These are phyloP conservation scores for Beverwykella pulmonaria DNA, from an alignment of 495 filamentous ascomycete species.

Conservation along the genomic window DNA sequence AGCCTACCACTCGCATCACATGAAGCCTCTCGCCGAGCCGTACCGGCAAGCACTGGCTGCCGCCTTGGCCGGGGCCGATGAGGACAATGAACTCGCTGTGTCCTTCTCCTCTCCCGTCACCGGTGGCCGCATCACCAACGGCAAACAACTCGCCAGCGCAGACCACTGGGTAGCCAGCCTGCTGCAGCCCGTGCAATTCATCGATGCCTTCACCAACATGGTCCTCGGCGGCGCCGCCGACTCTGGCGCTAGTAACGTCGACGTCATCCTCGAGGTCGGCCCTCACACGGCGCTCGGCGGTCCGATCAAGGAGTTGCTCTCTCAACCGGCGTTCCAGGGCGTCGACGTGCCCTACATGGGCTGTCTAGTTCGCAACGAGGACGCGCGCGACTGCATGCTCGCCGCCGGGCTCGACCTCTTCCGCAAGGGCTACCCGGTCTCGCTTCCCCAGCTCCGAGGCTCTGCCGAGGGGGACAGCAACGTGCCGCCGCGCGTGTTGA, in stretches of 20 bases:
- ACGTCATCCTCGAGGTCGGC: neutral
- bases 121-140: neutral
- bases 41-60: neutral
- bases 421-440: too few species aligned
- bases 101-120: neutral
- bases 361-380: too few species aligned
- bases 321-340: too few species aligned
- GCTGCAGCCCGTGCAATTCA: neutral
- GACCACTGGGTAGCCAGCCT: neutral
- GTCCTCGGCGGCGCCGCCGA: neutral
- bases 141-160: neutral
- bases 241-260: neutral
- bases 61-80: neutral
- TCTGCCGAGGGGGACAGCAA: too few species aligned
- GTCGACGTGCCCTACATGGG: too few species aligned
- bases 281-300: slow-evolving; percentile 5
- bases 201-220: neutral
- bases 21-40: neutral
- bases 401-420: too few species aligned
- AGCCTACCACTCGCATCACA: slow-evolving; percentile 33
- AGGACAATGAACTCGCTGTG: neutral
- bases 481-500: too few species aligned
- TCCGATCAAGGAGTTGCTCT: slow-evolving; percentile 2
- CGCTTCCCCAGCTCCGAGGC: too few species aligned
- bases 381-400: too few species aligned